Base-by-base conservation (phyloP, 176 grass and related monocot genomes). In the Tillandsia leiboldiana region DNA sequence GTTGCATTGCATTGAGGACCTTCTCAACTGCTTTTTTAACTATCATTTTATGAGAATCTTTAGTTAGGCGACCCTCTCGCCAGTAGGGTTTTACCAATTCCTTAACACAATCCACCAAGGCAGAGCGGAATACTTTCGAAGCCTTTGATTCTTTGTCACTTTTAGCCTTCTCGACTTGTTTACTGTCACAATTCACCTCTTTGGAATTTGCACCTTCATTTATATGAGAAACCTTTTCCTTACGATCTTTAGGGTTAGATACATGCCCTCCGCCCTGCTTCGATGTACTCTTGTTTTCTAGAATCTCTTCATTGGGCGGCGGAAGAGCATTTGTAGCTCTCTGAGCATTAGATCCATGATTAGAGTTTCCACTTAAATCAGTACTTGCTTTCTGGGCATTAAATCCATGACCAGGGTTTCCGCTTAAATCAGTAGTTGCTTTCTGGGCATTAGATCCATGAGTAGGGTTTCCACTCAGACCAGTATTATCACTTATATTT, bases 11-110 rank as follows among this genome's bases (percentile, higher is more conserved):
- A 77, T 22, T 26, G 58, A 87, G 47, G 70, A 91, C 61, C 73
- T 91, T 91, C 18, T 91, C 82, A 33, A 82, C 73, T 10, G 72
- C 72, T 71, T 91, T 91, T 64, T 85, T 91, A 59, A 88, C 82
- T 26, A 91, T 75, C 54, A 66, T 65, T 56, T 78, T 91, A 72
- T 88, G 73, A 75, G 82, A 68, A 78, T 88, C 84, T 78, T 84
- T 91, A 80, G 62, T 91, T 70, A 85, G 65, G 72, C 64, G 70
- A 47, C 89, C 89, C 61, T 87, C 82, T 57, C 84, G 81, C 85
- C 85, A 87, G 64, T 56, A 69, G 72, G 89, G 79, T 84, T 82
- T 84, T 65, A 91, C 26, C 73, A 91, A 77, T 69, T 85, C 85
- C 73, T 91, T 91, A 12, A 91, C 77, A 85, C 82, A 65, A 26